Base-by-base conservation (phyloP, 208 protist genomes). In the Leishmania turanica region DNA sequence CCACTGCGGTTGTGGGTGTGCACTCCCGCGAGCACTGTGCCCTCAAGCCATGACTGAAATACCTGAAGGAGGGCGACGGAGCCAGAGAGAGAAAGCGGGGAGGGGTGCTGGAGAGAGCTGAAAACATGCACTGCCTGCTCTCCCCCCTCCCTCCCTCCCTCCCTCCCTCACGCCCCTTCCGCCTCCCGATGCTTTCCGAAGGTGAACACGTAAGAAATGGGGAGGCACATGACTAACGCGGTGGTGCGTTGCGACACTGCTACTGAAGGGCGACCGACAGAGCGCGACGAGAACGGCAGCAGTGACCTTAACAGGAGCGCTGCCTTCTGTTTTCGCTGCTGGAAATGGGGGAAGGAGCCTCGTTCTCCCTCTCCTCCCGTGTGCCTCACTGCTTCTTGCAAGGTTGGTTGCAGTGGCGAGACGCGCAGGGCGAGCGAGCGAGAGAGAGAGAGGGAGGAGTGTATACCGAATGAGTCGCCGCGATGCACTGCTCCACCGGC, bases 251-350 rank as follows among this genome's bases (percentile, higher is more conserved):
- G 56, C 24, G 27, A 31, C 56, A 31, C 56, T 31, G 24, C 56
- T 31, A 15, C 56, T 31, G 56, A 62, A 62, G 27, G 56, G 8
- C 24, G 7, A 11, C 56, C 56, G 56, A 24, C 5, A 31, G 56
- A 62, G 24, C 13, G 24, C 56, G 56, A 62, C 24, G 24, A 62
- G 27, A 8, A 62, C 24, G 4, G 6, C 7, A 24, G 56, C 56
- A 62, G 56, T 11, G 56, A 4, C 27, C 24, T 31, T 31, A 19
- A 4, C 49, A 42, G n/a, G 1, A 27, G 21, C 17, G 45, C 40
- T 53, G 21, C 7, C 37, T 58, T 66, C 58, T 75, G 34, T 83
- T 71, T 40, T 40, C 65, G 13, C 17, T 84, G 42, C 49, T 31
- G 17, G 5, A 37, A 27, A 1, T 34, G 64, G 0, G 45, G 45